phyloP scores from a whole-genome alignment of 768 basidiomycete species.

The Rickenella mellea region DNA sequence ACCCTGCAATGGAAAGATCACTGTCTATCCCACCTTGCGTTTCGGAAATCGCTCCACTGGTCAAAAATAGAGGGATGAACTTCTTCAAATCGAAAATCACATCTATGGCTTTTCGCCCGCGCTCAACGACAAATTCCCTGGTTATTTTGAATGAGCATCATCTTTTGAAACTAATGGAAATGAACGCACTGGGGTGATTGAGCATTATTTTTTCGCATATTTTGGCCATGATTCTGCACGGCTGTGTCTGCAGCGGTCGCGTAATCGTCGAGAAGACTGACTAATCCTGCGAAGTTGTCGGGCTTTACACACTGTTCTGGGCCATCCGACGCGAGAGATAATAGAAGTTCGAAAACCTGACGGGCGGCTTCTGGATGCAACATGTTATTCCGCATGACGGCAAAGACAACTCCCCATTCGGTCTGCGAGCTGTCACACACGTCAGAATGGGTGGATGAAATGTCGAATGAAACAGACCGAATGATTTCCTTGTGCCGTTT shows the following conservation, averaged over 20 bases:
- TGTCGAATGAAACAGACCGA: conserved; percentile 30
- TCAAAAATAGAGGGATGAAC: conserved; percentile 49
- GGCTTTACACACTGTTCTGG: conserved; percentile 38
- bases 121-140: conserved; percentile 69
- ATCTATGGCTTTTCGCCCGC: conserved; percentile 80
- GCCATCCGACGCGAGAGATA: conserved; percentile 54
- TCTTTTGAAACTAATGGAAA: background rate
- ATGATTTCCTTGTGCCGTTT: conserved; percentile 67
- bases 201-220: conserved; percentile 27
- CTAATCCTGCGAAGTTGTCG: conserved; percentile 76
- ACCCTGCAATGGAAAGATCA: conserved; percentile 14
- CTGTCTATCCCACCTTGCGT: conserved; percentile 28
- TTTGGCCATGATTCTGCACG: conserved; percentile 44
- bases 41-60: conserved; percentile 31
- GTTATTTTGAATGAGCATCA: conserved; percentile 3
- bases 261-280: conserved; percentile 81
- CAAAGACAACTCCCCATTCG: conserved; percentile 92
- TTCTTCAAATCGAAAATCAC: conserved; percentile 65
- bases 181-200: conserved; percentile 1
- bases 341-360: conserved; percentile 73
- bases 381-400: conserved; percentile 77
- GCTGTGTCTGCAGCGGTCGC: conserved; percentile 62
- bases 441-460: conserved; percentile 1
- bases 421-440: conserved; percentile 60
- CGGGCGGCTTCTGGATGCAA: conserved; percentile 82